Evolutionary conservation across 805 yeast species (phyloP), one percentile per base, ranked within the genome.

Genomic region (Candida nonsorbophila): DNA sequence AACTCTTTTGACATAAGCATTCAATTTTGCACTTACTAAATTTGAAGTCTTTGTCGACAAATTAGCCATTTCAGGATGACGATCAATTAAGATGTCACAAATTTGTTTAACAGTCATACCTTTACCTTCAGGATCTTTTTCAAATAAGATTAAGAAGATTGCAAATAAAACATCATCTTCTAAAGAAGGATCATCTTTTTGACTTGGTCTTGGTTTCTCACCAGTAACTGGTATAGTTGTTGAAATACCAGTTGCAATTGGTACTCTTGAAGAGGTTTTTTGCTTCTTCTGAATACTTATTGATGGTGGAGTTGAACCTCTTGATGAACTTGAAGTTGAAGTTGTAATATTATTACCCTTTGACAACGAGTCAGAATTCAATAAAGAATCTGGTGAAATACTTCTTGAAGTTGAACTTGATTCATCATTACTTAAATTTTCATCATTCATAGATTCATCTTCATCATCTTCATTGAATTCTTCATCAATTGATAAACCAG

Each of bases 51-150:
- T 84, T 12, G 90, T 79, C 3, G 87, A 79, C 35, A 84, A 55
- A 36, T 76, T 81, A 4, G 87, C 83, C 87, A 83, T 84, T 28
- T 82, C 87, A 1, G 94, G 94, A 51, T 84, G 90, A 43, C 74
- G 70, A 32, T 77, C 84, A 28, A 77, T 62, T 27, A 84, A 62
- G 33, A 79, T 71, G 52, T 84, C 94, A 57, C 94, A 84, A 35
- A 84, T 72, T 50, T 84, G 94, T 49, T 84, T 84, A 18, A 84
- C 94, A n/a, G 94, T 84, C 87, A 84, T 81, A 40, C 94, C 94
- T 36, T 69, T 67, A 28, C 83, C 79, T 29, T 69, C 71, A 1
- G 79, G 58, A 49, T 84, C 94, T 38, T 70, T 63, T 36, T 80
- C 88, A 53, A 62, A 80, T 34, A 84, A 55, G 28, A 83, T 82